These are phyloP conservation scores for Fusarium newnesense DNA, from an alignment of 2,329 filamentous ascomycete species.

Conservation along the genomic window DNA sequence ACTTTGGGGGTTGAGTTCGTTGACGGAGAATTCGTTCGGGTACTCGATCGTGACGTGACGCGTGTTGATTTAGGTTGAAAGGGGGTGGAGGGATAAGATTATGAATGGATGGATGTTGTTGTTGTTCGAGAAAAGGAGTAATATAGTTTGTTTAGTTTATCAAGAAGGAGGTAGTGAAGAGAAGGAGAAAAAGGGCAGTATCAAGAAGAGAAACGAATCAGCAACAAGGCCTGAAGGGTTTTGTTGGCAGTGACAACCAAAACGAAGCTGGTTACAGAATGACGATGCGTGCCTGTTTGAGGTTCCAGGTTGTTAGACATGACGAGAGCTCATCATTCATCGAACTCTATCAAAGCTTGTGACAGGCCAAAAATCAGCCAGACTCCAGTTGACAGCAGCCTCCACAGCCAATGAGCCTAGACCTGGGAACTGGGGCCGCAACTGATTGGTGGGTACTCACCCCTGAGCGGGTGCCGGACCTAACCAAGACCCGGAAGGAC, in stretches of 20 bases:
- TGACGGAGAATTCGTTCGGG: background rate
- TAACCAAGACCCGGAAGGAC: background rate
- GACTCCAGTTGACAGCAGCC: constrained; percentile 3
- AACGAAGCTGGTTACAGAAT: constrained; percentile 32
- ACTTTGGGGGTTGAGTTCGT: background rate
- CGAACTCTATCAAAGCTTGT: constrained; percentile 12
- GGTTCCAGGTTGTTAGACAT: constrained; percentile 1
- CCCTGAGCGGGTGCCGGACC: constrained; percentile 17
- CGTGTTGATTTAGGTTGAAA: constrained; percentile 18
- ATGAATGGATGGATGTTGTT: constrained; percentile 3
- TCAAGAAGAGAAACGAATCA: constrained; percentile 3
- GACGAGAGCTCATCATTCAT: background rate
- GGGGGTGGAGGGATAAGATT: constrained; percentile 16
- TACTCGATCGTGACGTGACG: constrained; percentile 10
- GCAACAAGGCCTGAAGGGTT: background rate
- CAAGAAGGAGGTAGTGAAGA: constrained; percentile 1
- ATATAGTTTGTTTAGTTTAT: background rate
- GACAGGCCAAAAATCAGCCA: constrained; percentile 23
- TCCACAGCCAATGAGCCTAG: background rate
- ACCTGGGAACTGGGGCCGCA: background rate
- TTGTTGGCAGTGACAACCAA: constrained; percentile 5
- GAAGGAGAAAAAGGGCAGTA: background rate
- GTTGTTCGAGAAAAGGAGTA: constrained; percentile 15
- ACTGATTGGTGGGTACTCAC: constrained; percentile 30
- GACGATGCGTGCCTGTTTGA: constrained; percentile 37